These are phyloP conservation scores for Metarhizium anisopliae DNA, from an alignment of 2,329 filamentous ascomycete species.

Conservation along the genomic window DNA sequence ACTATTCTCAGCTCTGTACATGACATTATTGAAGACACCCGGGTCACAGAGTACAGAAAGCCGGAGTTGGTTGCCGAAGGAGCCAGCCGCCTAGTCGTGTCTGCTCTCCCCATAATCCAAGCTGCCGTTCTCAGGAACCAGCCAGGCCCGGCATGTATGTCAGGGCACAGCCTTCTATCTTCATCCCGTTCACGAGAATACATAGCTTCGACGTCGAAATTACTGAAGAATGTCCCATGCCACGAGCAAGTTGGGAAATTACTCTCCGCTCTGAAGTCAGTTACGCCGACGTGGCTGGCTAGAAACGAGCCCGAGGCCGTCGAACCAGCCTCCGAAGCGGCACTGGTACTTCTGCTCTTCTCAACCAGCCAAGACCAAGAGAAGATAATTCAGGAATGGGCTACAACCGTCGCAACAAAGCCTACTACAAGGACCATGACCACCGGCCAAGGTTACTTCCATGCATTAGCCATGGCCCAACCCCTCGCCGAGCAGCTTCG, in stretches of 20 bases:
- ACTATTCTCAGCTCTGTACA: conserved; percentile 20
- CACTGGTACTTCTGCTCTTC: conserved; percentile 39
- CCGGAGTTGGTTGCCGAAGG: conserved; percentile 59
- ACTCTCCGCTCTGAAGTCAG: conserved; percentile 17
- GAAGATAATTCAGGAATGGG: conserved; percentile 37
- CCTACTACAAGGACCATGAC: conserved; percentile 23
- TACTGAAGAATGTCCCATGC: conserved; percentile 8
- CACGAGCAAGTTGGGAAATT: conserved; percentile 12
- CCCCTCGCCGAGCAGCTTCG: conserved; percentile 23
- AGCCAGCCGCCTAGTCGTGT: conserved; percentile 47
- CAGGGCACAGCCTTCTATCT: conserved; percentile 18
- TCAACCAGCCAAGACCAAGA: conserved; percentile 26
- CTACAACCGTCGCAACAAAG: conserved; percentile 28
- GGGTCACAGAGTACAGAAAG: conserved; percentile 39
- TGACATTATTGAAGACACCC: conserved; percentile 31
- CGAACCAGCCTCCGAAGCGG: conserved; percentile 39
- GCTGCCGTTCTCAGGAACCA: conserved; percentile 16
- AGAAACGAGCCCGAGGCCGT: conserved; percentile 42
- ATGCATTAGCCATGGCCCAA: conserved; percentile 42
- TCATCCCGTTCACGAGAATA: conserved; percentile 12
- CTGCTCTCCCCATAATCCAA: conserved; percentile 39
- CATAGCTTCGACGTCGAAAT: conserved; percentile 11
- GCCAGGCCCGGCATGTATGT: conserved; percentile 5
- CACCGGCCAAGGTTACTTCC: conserved; percentile 42
- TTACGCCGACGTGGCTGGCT: conserved; percentile 37